Evolutionary conservation across 2,329 filamentous ascomycete genomes (phyloP).

Genomic region (Sporothrix phasma): DNA sequence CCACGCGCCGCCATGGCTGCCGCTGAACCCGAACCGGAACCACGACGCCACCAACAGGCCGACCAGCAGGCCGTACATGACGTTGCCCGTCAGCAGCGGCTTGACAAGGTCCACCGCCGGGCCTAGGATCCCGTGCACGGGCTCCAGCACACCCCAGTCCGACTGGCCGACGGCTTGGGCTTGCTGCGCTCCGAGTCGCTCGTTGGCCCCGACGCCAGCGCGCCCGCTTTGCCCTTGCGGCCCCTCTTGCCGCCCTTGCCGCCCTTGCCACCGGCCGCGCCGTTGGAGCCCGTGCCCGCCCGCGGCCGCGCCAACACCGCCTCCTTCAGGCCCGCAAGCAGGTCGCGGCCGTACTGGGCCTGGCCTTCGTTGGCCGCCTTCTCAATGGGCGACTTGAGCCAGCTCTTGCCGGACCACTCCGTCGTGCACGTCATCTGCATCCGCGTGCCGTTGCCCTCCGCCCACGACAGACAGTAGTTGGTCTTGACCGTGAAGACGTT

Average conservation of each 20-base stretch:
- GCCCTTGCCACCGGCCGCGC: slow-evolving; percentile 23
- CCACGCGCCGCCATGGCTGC: slow-evolving; percentile 30
- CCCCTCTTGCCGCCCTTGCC: slow-evolving; percentile 31
- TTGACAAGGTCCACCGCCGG: slow-evolving; percentile 60
- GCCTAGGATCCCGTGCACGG: slow-evolving; percentile 57
- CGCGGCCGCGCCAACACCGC: slow-evolving; percentile 59
- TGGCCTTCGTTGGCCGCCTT: slow-evolving; percentile 92
- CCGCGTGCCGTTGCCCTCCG: slow-evolving; percentile 72
- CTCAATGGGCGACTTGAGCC: slow-evolving; percentile 93
- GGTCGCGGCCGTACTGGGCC: slow-evolving; percentile 66
- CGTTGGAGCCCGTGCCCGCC: slow-evolving; percentile 35
- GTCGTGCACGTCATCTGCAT: slow-evolving; percentile 81
- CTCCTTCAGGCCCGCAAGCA: slow-evolving; percentile 63
- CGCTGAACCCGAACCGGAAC: slow-evolving; percentile 52
- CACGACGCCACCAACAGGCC: slow-evolving; percentile 65
- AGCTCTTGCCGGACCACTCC: slow-evolving; percentile 97
- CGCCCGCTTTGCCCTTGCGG: slow-evolving; percentile 42
- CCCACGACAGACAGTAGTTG: slow-evolving; percentile 90
- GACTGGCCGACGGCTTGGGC: slow-evolving; percentile 32
- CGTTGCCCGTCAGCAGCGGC: slow-evolving; percentile 64
- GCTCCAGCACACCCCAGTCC: slow-evolving; percentile 75
- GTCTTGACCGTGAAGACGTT: slow-evolving; percentile 90
- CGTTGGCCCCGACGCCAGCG: slow-evolving; percentile 34
- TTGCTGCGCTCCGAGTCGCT: slow-evolving; percentile 31
- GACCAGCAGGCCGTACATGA: slow-evolving; percentile 65